phyloP scores from a whole-genome alignment of 768 basidiomycete genomes.

The Rhodotorula sphaerocarpa region DNA sequence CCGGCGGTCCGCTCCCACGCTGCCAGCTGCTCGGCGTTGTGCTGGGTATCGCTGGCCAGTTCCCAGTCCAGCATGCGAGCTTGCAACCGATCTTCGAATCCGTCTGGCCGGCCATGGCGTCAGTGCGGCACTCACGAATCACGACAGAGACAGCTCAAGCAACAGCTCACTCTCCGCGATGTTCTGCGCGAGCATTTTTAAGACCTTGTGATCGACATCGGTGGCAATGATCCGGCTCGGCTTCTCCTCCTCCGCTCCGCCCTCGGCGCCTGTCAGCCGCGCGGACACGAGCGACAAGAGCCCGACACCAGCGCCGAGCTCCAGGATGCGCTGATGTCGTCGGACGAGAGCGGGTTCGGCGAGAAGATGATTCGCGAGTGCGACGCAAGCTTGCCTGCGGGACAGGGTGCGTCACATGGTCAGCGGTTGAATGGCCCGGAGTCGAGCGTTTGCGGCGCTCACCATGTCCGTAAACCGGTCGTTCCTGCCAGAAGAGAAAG shows the following conservation, averaged over 20 bases:
- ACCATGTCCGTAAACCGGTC: constrained; percentile 29
- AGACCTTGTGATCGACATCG: constrained; percentile 25
- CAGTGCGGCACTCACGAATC: background rate
- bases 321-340: constrained; percentile 1
- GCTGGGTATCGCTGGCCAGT: background rate
- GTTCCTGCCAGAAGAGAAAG: background rate
- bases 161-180: constrained; percentile 10
- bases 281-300: constrained; percentile 23
- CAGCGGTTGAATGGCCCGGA: no score
- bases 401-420: background rate
- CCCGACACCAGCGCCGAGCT: constrained; percentile 30
- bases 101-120: constrained; percentile 3
- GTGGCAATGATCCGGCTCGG: constrained; percentile 12
- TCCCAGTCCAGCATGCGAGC: constrained; percentile 23
- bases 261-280: background rate
- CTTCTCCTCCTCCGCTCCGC: background rate
- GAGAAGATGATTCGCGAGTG: constrained; percentile 30
- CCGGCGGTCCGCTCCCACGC: constrained; percentile 8
- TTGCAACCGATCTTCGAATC: background rate
- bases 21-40: background rate
- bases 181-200: constrained; percentile 14
- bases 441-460: background rate
- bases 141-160: background rate
- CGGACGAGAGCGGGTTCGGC: background rate
- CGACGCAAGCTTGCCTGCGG: constrained; percentile 34